These are phyloP conservation scores for Cyberlindnera americana DNA, from an alignment of 805 yeast genomes.

Conservation along the genomic window DNA sequence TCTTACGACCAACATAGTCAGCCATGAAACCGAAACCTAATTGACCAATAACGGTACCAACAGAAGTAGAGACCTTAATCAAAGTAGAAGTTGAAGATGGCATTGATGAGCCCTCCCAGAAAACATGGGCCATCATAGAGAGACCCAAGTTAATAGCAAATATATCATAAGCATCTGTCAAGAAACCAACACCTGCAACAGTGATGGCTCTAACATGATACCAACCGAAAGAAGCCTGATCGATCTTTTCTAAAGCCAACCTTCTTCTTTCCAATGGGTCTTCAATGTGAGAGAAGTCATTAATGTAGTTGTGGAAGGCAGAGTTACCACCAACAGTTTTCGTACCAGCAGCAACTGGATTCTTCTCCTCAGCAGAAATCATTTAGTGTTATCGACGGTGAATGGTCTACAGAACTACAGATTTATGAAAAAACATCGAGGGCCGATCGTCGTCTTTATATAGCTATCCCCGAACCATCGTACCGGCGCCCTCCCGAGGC, in stretches of 20 bases:
- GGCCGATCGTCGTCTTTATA: conserved; percentile 3
- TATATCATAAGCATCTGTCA: conserved; percentile 90
- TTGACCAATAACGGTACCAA: conserved; percentile 93
- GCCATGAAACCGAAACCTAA: conserved; percentile 79
- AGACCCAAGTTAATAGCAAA: conserved; percentile 84
- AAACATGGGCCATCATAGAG: conserved; percentile 74
- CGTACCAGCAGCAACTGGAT: conserved; percentile 28
- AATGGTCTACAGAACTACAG: too few species aligned
- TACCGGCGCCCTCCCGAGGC: too few species aligned
- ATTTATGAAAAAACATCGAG: too few species aligned
- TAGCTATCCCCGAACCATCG: too few species aligned
- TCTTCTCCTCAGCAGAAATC: conserved; percentile 16
- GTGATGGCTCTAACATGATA: conserved; percentile 75
- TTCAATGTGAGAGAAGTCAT: conserved; percentile 75
- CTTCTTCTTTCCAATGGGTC: conserved; percentile 88
- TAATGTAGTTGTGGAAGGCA: conserved; percentile 79
- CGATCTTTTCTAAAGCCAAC: conserved; percentile 79
- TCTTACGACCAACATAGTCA: conserved; percentile 81
- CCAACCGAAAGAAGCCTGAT: conserved; percentile 77
- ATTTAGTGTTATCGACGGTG: not conserved
- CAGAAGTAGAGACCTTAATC: conserved; percentile 85
- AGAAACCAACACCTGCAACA: conserved; percentile 92
- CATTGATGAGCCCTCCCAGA: conserved; percentile 51
- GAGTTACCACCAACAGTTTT: conserved; percentile 72
- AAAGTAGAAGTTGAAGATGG: conserved; percentile 75